Evolutionary conservation across 75 land plant genomes (phyloP), one percentile per base, ranked within the genome.

Genomic region (Pinus albicaulis): DNA sequence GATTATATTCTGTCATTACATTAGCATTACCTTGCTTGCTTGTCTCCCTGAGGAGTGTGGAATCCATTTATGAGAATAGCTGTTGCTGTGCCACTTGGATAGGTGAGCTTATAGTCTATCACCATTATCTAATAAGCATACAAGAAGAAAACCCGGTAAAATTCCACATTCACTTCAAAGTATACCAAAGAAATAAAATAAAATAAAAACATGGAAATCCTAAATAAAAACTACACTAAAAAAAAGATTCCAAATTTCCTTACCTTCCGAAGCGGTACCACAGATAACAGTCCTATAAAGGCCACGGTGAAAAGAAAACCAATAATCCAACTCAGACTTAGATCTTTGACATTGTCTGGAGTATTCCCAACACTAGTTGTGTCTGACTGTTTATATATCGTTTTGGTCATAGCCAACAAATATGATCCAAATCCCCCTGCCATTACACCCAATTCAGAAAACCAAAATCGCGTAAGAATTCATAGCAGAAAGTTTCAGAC

Each of bases 21-120:
- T 59, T 79, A 61, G 22, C 15, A 55, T 36, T 85, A 96, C 99
- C 83, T 92, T 24, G 98, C 99, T 26, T 81, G 31, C 72, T 80
- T 78, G 57, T 86, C 91, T 58, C 99, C 99, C 57, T 81, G 71
- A 26, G 92, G 88, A 25, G 98, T 90, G 71, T 96, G 99, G 76
- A 93, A 96, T 66, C 98, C 87, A 83, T 94, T 96, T 77, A 96
- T 94, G 64, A 96, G 87, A 58, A 86, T 76, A 55, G 95, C 99
- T 53, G 98, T 94, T 28, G 99, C 99, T 56, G 99, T 96, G 3
- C 99, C 99, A 81, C 98, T 96, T 24, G 99, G 99, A 71, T 96
- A 96, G 0, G 79, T 87, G 61, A 96, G 81, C 66, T 85, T 94
- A 77, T 94, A 96, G 74, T 95, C 94, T 31, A 95, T 84, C 72